These are phyloP conservation scores for Penicillium turbatum DNA, from an alignment of 495 filamentous ascomycete genomes.

Conservation along the genomic window DNA sequence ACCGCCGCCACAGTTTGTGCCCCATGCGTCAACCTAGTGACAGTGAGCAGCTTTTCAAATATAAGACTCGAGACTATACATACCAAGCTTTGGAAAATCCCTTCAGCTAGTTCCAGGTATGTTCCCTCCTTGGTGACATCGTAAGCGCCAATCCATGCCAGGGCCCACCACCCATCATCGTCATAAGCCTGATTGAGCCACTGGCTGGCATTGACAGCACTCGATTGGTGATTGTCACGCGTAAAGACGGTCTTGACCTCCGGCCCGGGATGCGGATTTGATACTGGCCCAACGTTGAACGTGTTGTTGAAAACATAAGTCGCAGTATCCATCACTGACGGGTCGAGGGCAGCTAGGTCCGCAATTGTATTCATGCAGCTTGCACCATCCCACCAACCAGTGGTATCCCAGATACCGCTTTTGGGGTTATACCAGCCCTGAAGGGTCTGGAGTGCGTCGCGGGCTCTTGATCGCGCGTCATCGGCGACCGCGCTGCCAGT, in stretches of 20 bases:
- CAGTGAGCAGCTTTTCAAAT: conserved; percentile 3
- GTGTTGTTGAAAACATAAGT: conserved; percentile 43
- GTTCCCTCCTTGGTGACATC: conserved; percentile 52
- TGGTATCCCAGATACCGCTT: conserved; percentile 62
- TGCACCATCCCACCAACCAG: conserved; percentile 74
- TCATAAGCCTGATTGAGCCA: conserved; percentile 63
- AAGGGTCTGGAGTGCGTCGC: conserved; percentile 45
- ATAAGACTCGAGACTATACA: not conserved
- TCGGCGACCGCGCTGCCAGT: conserved; percentile 13
- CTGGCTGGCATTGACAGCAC: conserved; percentile 18
- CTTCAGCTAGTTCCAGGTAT: conserved; percentile 53
- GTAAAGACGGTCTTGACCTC: conserved; percentile 12
- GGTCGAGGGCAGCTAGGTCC: conserved; percentile 53
- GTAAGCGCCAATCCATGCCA: conserved; percentile 62
- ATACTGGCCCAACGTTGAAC: conserved; percentile 25
- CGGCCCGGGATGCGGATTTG: conserved; percentile 24
- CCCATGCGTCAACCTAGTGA: conserved; percentile 41
- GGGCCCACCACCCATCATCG: conserved; percentile 71
- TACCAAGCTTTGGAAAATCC: conserved; percentile 59
- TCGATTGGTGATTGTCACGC: conserved; percentile 1
- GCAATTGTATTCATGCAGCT: conserved; percentile 62
- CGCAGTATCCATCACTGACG: conserved; percentile 25
- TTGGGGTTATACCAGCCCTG: conserved; percentile 59
- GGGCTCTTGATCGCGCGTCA: conserved; percentile 34
- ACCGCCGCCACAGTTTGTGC: conserved; percentile 38